Base-by-base conservation (phyloP, 306 rosid species). In the Quercus robur region DNA sequence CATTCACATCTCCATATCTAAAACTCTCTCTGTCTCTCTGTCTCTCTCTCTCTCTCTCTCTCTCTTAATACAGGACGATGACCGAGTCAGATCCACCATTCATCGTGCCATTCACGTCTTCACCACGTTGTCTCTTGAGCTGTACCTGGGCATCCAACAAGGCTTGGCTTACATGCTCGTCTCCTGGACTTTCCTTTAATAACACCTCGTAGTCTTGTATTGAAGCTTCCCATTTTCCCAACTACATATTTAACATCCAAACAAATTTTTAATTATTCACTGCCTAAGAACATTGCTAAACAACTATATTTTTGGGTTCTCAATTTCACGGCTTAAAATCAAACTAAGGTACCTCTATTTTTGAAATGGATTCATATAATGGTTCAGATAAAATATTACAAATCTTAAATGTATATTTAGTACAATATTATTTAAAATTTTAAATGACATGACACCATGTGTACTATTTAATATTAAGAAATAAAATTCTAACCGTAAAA, bases 201-300 rank as follows among this genome's bases (percentile, higher is more conserved):
- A 94, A 83, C 18, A 89, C 75, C 78, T 94, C 89, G 10, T 93
- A 94, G 84, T 94, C 99, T 77, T 79, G 80, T 61, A 90, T 70
- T 23, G 97, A 86, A 76, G 94, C 87, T 80, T 90, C 91, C 97
- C 94, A 94, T 80, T 81, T 91, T 83, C 70, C 85, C 90, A 94
- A 81, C 99, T 94, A 78, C 58, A 73, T 75, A 11, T 56, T 75
- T 2, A 41, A 56, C 30, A 74, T 28, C 73, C 26, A 77, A 70
- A 64, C 62, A 56, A 70, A 6, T 21, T 17, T 54, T 1, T 49
- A 17, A 80, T 81, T 75, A 75, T 28, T 69, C 28, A 3, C 76
- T 41, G 23, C 71, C 5, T n/a, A 31, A 54, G 26, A 31, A 54
- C 25, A 52, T 20, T 23, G 56, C 76, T 25, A 71, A 49, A 61